Base-by-base conservation (phyloP, 2,329 filamentous ascomycete genomes). In the Trichoderma atroviride region DNA sequence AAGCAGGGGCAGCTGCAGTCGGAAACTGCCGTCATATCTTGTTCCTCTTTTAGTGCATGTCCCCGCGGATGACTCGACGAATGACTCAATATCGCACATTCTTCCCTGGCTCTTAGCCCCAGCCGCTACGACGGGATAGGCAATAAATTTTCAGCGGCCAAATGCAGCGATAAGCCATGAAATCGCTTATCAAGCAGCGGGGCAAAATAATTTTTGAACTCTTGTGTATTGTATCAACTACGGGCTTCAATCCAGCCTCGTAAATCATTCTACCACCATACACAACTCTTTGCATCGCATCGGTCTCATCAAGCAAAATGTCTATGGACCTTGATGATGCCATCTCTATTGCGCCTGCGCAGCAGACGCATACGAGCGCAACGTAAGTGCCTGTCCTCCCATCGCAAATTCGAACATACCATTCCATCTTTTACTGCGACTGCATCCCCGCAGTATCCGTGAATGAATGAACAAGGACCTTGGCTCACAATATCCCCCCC, bases 271-370 rank as follows among this genome's bases (percentile, higher is more conserved):
- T 13, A 37, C 31, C 64, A 67, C 11, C 61, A 22, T 50, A 52
- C 22, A 56, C 22, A 50, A 68, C 7, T 9, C 7, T 37, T 37
- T 71, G 64, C 70, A 52, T 68, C 57, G 67, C 27, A 50, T 70
- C 69, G 61, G 69, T 19, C 9, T 31, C 52, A 62, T 59, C 43
- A 64, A 29, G 70, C 70, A 75, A 71, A 52, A 81, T 82, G 79
- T 81, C 79, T 63, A 83, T 83, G 81, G 81, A 83, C 74, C 73
- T 83, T 50, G 81, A 83, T 73, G 81, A 82, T 69, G 76, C 78
- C 73, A 75, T 83, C 72, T 74, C 81, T 59, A 78, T 83, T 70
- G 77, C 74, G 72, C 74, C 76, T 70, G 70, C 73, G 60, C 75
- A 77, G 70, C 73, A 78, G 70, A 71, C 77, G 74, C 76, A 78